Evolutionary conservation across 1,139 yeast species (phyloP).

Genomic region (Eremothecium gossypii): DNA sequence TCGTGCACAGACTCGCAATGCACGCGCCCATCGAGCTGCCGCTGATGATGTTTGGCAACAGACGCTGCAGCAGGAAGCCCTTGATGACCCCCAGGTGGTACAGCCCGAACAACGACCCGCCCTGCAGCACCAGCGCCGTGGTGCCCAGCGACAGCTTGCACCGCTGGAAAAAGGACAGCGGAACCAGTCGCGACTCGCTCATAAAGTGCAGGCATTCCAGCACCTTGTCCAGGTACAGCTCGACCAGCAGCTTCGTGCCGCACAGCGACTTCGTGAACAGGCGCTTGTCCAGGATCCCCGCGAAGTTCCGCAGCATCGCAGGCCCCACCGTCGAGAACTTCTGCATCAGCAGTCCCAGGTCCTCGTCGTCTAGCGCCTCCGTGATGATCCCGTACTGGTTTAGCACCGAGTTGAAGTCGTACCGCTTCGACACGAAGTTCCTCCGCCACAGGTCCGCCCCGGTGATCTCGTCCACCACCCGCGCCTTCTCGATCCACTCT

Average conservation of each 20-base stretch:
- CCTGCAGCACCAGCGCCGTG: conserved; percentile 83
- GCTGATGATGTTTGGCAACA: conserved; percentile 78
- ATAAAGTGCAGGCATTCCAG: conserved; percentile 52
- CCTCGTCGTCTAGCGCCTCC: conserved; percentile 53
- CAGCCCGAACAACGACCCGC: conserved; percentile 88
- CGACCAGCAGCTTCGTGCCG: conserved; percentile 83
- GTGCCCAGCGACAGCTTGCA: conserved; percentile 85
- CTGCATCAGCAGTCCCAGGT: conserved; percentile 52
- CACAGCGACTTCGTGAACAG: conserved; percentile 73
- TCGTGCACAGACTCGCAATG: conserved; percentile 78
- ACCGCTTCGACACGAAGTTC: conserved; percentile 70
- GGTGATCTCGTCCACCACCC: conserved; percentile 53
- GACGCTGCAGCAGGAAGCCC: conserved; percentile 60
- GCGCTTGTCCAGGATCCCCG: conserved; percentile 75
- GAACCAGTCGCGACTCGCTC: conserved; percentile 35
- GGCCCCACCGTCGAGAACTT: conserved; percentile 66
- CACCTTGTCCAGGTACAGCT: conserved; percentile 75
- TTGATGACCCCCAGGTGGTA: conserved; percentile 90
- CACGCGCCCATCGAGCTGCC: conserved; percentile 94
- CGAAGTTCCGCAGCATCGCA: conserved; percentile 67
- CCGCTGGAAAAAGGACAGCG: conserved; percentile 80
- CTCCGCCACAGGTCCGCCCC: conserved; percentile 79
- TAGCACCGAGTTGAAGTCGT: conserved; percentile 75
- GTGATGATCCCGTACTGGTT: conserved; percentile 58
- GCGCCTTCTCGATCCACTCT: conserved; percentile 55